Evolutionary conservation across 306 rosid species (phyloP).

Genomic region (Trifolium subterraneum): DNA sequence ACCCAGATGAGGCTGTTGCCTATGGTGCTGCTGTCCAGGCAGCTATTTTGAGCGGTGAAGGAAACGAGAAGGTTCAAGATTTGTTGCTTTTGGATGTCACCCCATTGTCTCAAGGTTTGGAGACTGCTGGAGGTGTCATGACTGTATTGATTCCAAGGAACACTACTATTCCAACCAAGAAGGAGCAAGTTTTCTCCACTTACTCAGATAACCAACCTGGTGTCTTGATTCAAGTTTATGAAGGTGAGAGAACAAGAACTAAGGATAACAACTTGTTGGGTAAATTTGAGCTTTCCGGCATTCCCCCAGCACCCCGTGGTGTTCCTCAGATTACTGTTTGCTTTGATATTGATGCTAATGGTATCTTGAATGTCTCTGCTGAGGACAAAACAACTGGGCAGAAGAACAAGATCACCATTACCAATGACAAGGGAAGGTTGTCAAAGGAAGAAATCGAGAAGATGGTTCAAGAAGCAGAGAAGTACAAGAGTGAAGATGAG

Average conservation of each 20-base stretch:
- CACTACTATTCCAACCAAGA: slow-evolving; percentile 77
- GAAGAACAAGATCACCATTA: slow-evolving; percentile 83
- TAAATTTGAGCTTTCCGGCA: slow-evolving; percentile 75
- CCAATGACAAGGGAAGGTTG: slow-evolving; percentile 77
- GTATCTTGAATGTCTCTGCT: slow-evolving; percentile 74
- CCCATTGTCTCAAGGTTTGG: slow-evolving; percentile 70
- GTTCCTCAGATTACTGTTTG: slow-evolving; percentile 80
- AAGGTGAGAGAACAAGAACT: slow-evolving; percentile 76
- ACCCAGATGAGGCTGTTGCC: slow-evolving; percentile 80
- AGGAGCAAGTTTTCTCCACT: slow-evolving; percentile 76
- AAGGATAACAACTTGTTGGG: slow-evolving; percentile 77
- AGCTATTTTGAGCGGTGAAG: slow-evolving; percentile 76
- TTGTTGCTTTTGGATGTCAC: slow-evolving; percentile 75
- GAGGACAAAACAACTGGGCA: slow-evolving; percentile 79
- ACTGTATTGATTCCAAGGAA: slow-evolving; percentile 76
- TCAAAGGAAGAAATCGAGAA: slow-evolving; percentile 79
- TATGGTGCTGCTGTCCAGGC: slow-evolving; percentile 86
- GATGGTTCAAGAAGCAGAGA: slow-evolving; percentile 88
- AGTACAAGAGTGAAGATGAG: slow-evolving; percentile 79
- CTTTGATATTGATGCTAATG: slow-evolving; percentile 75
- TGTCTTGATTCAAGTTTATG: slow-evolving; percentile 77
- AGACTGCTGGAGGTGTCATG: slow-evolving; percentile 84
- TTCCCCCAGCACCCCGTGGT: slow-evolving; percentile 81
- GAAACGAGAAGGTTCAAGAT: slow-evolving; percentile 80
- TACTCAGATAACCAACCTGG: slow-evolving; percentile 77